Percentiles rank a stretch among this genome's conserved stretches.
These are phyloP conservation scores for Erodium texanum DNA, from an alignment of 441 rosid species.

Conservation along the genomic window DNA sequence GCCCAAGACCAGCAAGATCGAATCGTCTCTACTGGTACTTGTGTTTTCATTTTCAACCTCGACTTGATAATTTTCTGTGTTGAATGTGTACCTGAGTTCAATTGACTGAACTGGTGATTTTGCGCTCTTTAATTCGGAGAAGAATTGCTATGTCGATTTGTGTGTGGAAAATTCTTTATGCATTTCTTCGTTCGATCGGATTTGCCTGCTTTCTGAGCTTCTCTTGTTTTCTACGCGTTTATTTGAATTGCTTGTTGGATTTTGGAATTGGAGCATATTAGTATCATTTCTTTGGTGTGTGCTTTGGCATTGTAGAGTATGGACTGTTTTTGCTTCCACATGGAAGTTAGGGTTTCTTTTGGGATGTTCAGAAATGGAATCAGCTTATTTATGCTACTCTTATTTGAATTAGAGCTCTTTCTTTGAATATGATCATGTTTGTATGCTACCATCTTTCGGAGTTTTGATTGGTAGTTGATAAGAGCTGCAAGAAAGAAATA, in stretches of 20 bases:
- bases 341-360: background rate
- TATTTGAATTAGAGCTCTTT: background rate
- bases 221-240: background rate
- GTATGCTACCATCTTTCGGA: background rate
- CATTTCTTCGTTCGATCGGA: background rate
- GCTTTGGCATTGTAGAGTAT: background rate
- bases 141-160: background rate
- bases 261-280: background rate
- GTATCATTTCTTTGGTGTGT: background rate
- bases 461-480: background rate
- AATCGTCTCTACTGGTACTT: slow-evolving; percentile 6
- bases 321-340: background rate
- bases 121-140: background rate
- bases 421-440: background rate
- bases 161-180: background rate
- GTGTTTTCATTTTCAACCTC: background rate
- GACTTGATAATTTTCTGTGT: background rate
- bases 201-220: background rate
- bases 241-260: background rate
- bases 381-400: background rate
- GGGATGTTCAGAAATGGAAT: background rate
- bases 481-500: background rate
- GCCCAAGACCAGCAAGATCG: slow-evolving; percentile 3
- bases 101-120: slow-evolving; percentile 2
- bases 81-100: background rate